phyloP scores from a whole-genome alignment of 148 eudicot genomes.

The Nyssa sinensis region DNA sequence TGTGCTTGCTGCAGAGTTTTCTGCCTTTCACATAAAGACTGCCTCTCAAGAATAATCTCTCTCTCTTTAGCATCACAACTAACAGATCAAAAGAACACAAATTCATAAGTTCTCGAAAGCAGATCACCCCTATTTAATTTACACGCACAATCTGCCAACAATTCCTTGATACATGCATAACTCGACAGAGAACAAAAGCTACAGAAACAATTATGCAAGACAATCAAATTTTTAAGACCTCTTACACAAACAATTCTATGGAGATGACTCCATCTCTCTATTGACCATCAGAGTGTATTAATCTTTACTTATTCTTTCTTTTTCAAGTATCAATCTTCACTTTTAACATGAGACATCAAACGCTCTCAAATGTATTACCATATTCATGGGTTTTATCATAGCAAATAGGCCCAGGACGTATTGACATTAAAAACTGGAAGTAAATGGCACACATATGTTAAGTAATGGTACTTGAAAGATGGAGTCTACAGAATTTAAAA shows the following conservation, averaged over 20 bases:
- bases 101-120: constrained; percentile 2
- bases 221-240: too few relatives aligned
- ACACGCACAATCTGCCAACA: not conserved
- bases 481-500: not conserved
- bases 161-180: constrained; percentile 4
- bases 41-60: constrained; percentile 72
- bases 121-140: too few relatives aligned
- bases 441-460: not conserved
- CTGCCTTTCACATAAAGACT: constrained; percentile 69
- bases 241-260: too few relatives aligned
- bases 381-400: not conserved
- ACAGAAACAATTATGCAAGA: not conserved
- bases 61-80: constrained; percentile 86
- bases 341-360: not conserved
- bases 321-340: too few relatives aligned
- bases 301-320: too few relatives aligned
- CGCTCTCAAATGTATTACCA: not conserved
- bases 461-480: not conserved
- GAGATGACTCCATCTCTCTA: not conserved
- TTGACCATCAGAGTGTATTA: not conserved
- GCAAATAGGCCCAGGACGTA: not conserved
- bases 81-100: constrained; percentile 14
- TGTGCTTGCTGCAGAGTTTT: constrained; percentile 60
- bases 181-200: not conserved
- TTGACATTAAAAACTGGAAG: not conserved